phyloP scores from a whole-genome alignment of 2,329 filamentous ascomycete genomes.

The Fusarium piperis region DNA sequence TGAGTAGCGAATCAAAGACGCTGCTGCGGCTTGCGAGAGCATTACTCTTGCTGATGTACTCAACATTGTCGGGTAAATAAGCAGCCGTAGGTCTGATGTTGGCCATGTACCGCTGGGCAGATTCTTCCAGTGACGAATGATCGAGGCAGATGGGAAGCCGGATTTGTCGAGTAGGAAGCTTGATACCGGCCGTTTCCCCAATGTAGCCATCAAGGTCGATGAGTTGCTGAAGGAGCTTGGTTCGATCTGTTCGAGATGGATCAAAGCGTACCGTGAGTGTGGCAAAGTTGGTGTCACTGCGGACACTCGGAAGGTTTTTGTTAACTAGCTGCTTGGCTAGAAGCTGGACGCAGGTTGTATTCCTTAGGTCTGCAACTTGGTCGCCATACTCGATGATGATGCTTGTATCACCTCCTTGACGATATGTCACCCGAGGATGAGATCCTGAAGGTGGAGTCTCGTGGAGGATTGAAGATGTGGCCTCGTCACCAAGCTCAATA shows the following conservation, averaged over 20 bases:
- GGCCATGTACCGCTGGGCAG: constrained; percentile 11
- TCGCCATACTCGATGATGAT: background rate
- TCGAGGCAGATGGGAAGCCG: constrained; percentile 45
- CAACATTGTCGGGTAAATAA: background rate
- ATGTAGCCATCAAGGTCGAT: background rate
- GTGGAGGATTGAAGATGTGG: background rate
- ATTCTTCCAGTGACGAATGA: constrained; percentile 48
- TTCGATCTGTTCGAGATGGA: constrained; percentile 7
- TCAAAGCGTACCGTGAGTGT: constrained; percentile 34
- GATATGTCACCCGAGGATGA: background rate
- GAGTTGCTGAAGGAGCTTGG: background rate
- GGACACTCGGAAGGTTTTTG: constrained; percentile 5
- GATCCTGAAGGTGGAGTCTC: background rate
- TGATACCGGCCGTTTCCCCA: constrained; percentile 20
- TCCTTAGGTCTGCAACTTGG: background rate
- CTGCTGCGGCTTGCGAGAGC: constrained; percentile 35
- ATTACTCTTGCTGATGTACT: background rate
- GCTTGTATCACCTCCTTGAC: background rate
- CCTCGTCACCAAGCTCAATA: background rate
- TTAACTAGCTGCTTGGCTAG: background rate
- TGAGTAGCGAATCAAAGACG: constrained; percentile 46
- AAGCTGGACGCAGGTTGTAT: background rate
- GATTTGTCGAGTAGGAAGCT: constrained; percentile 38
- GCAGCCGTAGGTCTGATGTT: background rate
- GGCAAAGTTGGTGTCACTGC: constrained; percentile 28